Evolutionary conservation across 2,329 filamentous ascomycete species (phyloP).

Genomic region (Lecanicillium sp.): DNA sequence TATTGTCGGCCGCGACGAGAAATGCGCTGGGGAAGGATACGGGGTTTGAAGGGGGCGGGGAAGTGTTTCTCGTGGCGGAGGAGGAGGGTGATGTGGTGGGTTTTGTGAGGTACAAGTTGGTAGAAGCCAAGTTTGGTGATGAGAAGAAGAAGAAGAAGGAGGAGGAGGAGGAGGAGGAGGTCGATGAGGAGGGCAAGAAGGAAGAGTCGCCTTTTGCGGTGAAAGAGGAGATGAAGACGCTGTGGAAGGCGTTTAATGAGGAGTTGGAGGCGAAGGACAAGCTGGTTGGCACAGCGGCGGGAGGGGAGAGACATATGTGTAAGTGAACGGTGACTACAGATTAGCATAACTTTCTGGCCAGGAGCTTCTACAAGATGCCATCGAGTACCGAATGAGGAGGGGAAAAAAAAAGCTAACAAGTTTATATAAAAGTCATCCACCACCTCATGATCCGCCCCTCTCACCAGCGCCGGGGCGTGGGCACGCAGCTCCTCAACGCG

Average conservation of each 20-base stretch:
- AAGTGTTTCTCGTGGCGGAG: slow-evolving; percentile 15
- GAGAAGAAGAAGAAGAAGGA: neutral
- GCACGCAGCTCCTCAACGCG: slow-evolving; percentile 14
- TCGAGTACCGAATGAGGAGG: neutral
- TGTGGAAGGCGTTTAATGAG: slow-evolving; percentile 20
- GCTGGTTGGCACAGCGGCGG: slow-evolving; percentile 16
- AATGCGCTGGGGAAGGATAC: slow-evolving; percentile 3
- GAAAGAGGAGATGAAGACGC: slow-evolving; percentile 17
- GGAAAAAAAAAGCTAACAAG: neutral
- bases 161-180: neutral
- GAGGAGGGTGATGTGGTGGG: slow-evolving; percentile 12
- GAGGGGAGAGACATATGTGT: slow-evolving; percentile 18
- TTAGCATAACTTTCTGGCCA: too few species aligned
- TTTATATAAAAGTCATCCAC: slow-evolving; percentile 15
- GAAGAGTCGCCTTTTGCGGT: slow-evolving; percentile 14
- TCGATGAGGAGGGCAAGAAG: neutral
- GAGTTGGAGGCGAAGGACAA: slow-evolving; percentile 18
- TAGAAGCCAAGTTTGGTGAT: slow-evolving; percentile 6
- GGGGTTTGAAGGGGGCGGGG: neutral
- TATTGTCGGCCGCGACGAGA: slow-evolving; percentile 10
- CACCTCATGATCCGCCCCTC: slow-evolving; percentile 21
- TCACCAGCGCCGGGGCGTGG: slow-evolving; percentile 19
- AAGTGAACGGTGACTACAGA: too few species aligned
- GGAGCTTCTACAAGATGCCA: neutral
- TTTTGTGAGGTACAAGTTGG: slow-evolving; percentile 14